Percentiles rank a stretch among this genome's conserved stretches.
Conservation (phyloP, 345 rosid species). For the Pistacia integerrima region DNA sequence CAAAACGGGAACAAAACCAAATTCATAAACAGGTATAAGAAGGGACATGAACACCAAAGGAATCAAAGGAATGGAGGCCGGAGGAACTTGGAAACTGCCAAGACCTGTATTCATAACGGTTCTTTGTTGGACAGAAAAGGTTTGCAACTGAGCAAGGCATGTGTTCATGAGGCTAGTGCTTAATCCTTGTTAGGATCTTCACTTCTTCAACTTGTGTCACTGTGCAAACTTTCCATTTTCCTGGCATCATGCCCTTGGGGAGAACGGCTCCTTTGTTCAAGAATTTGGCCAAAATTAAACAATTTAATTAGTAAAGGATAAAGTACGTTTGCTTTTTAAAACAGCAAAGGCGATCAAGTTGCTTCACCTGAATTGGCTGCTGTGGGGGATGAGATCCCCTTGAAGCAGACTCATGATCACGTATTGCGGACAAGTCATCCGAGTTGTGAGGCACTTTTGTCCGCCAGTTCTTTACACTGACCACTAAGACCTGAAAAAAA, state of each 20-base stretch:
- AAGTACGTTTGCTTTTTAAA: no score
- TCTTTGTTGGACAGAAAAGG: constrained; percentile 39
- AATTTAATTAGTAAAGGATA: background rate
- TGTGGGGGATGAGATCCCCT: constrained; percentile 28
- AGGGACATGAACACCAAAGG: constrained; percentile 40
- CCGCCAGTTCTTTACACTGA: constrained; percentile 31
- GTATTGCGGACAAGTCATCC: constrained; percentile 2
- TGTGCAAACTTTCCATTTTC: constrained; percentile 39
- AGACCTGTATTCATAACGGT: constrained; percentile 29
- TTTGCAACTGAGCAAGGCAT: constrained; percentile 41
- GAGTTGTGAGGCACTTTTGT: constrained; percentile 12
- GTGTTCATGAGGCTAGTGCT: constrained; percentile 47
- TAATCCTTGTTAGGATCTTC: constrained; percentile 48
- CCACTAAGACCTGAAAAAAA: constrained; percentile 28
- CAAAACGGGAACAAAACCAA: constrained; percentile 29
- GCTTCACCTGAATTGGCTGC: constrained; percentile 19
- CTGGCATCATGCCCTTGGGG: constrained; percentile 10
- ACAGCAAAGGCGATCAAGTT: no score
- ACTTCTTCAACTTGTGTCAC: constrained; percentile 57
- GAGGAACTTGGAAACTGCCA: constrained; percentile 28
- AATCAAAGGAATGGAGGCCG: constrained; percentile 36
- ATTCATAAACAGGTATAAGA: constrained; percentile 38
- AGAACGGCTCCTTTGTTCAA: constrained; percentile 45
- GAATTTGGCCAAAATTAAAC: constrained; percentile 23
- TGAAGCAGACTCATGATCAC: background rate